A percentile compares a stretch with the other conserved stretches of the same genome.
These are phyloP conservation scores for Sugiyamaella lignohabitans DNA, from an alignment of 805 yeast species.

Conservation along the genomic window DNA sequence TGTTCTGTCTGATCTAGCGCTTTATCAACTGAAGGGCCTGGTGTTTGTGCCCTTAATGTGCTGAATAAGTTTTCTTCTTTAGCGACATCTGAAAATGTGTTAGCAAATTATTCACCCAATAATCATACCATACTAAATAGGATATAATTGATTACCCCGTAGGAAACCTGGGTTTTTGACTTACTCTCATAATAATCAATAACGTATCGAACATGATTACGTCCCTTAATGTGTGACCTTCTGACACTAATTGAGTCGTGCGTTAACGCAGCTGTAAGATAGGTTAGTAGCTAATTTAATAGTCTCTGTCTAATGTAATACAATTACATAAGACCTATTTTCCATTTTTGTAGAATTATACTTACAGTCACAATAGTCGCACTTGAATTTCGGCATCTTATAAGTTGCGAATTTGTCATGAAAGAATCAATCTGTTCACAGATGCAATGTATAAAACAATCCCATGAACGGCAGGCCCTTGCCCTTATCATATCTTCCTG, in stretches of 20 bases:
- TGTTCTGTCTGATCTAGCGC: conserved; percentile 12
- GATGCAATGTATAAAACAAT: too few species aligned
- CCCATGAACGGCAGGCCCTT: too few species aligned
- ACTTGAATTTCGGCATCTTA: conserved; percentile 30
- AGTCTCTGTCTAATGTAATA: not conserved
- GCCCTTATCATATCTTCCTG: too few species aligned
- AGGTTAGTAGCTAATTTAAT: not conserved
- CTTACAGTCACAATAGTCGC: conserved; percentile 71
- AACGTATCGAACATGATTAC: conserved; percentile 63
- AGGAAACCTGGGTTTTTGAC: conserved; percentile 5
- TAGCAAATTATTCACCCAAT: not conserved
- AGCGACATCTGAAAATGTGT: conserved; percentile 10
- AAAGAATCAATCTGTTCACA: too few species aligned
- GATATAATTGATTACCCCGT: not conserved
- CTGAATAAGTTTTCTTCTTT: conserved; percentile 16
- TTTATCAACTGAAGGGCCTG: not conserved
- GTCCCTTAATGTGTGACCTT: conserved; percentile 70
- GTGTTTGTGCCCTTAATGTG: not conserved
- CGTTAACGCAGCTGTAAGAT: conserved; percentile 52
- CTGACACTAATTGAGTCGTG: conserved; percentile 87
- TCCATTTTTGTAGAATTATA: conserved; percentile 2
- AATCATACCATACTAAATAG: not conserved
- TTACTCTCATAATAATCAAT: conserved; percentile 65
- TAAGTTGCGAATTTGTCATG: too few species aligned
- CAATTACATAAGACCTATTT: not conserved